Base-by-base conservation (phyloP, 1,284 basidiomycete genomes). In the Athelia psychrophila region DNA sequence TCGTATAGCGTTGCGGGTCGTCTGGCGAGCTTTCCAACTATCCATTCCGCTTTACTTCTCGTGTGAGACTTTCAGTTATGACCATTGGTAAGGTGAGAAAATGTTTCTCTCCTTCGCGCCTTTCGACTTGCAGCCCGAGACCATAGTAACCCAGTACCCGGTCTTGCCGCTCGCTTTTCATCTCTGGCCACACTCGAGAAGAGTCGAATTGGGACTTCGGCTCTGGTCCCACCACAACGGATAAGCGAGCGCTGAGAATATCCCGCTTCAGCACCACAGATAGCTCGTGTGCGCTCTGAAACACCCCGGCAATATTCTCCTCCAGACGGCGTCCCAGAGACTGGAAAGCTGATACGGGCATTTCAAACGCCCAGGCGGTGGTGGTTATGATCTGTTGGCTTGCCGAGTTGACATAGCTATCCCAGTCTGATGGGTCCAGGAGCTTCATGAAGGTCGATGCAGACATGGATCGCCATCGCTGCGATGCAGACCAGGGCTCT, bases 141-240 rank as follows among this genome's bases (percentile, higher is more conserved):
- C 30, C 32, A 48, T 51, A 51, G 10, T 22, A 23, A 19, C 47
- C 51, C 33, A 51, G 9, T 4, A 51, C 25, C 10, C 19, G n/a
- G 44, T 51, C 51, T 3, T 46, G 25, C 8, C 15, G 13, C 27
- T 48, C 19, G 6, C 23, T 24, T n/a, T 46, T 46, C 51, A 51
- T 51, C 5, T 48, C 51, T 4, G 49, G 22, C 51, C 51, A 51
- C 9, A 32, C 24, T 3, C 23, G 12, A 9, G 12, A 3, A 18
- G 12, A 3, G 30, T 51, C 32, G 35, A 51, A 48, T 12, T n/a
- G 6, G 27, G 4, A 3, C 22, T 30, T 19, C 10, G 10, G 13
- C 12, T 44, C 12, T 16, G 20, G 42, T 12, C 20, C 12, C 20
- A 35, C 18, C 12, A 18, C 18, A 18, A 44, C 19, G 20, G 42